Evolutionary conservation across 306 rosid genomes (phyloP), one percentile per base, ranked within the genome.

Genomic region (Malus asiatica): DNA sequence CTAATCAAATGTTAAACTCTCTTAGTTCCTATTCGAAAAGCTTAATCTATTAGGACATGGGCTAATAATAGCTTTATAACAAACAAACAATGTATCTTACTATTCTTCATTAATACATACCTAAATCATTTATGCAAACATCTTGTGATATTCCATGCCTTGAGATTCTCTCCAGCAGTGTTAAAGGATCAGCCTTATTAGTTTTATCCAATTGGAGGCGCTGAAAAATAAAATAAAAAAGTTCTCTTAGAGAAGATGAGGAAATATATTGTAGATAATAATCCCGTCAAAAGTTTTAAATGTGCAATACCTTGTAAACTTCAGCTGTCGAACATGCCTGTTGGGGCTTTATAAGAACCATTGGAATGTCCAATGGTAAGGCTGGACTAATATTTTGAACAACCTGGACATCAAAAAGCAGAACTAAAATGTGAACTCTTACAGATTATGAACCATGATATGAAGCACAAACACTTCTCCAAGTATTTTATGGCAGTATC

Each of bases 281-380:
- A 44, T 72, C 35, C 40, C 5, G 42, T 69, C 62, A 29, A 44
- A 45, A 27, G 62, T 29, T 53, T 48, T 11, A 76, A 70, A 81
- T 73, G 70, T 71, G 68, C 71, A 53, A 68, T 90, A 95, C 98
- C 97, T 92, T 92, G 82, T 95, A 95, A 73, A 95, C 98, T 87
- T 90, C 97, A 29, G 96, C 97, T 1, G 98, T 95, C 15, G 97
- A 83, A 84, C 98, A 95, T 69, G 97, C 98, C 76, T 92, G 80
- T 68, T 70, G 93, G 42, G 98, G 98, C 72, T 95, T 95, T 80
- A 95, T 92, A 82, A 95, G 98, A 84, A 91, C 93, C 97, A 95
- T 88, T 52, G 98, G 98, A 79, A 87, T 68, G 80, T 92, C 90
- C 80, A 84, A 81, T 67, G 92, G 80, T 80, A 89, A 71, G 12